Percentiles rank a stretch among this genome's conserved stretches.
Conservation (phyloP, 2,329 filamentous ascomycete genomes). For the Sporothrix variecibatus region DNA sequence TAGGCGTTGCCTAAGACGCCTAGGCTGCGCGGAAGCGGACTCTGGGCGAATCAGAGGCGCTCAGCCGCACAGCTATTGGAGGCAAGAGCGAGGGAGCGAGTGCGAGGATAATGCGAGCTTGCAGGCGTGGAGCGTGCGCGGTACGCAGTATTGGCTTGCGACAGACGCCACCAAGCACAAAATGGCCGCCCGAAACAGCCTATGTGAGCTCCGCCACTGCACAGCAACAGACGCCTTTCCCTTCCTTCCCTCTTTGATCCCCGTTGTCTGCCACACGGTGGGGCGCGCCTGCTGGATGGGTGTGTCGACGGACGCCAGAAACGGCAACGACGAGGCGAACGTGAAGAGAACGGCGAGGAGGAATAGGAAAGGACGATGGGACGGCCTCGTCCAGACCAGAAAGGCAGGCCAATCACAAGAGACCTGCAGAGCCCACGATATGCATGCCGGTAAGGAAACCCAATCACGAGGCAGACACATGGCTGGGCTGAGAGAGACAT, state of each 20-base stretch:
- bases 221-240: slow-evolving; percentile 10
- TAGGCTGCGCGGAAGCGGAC: neutral
- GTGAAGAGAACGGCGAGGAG: slow-evolving; percentile 12
- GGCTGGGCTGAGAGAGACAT: slow-evolving; percentile 12
- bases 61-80: neutral
- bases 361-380: slow-evolving; percentile 3
- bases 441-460: neutral
- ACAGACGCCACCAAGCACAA: slow-evolving; percentile 2
- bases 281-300: neutral
- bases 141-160: neutral
- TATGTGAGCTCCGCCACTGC: slow-evolving; percentile 22
- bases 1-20: neutral
- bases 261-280: neutral
- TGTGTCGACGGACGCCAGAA: slow-evolving; percentile 3
- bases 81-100: slow-evolving; percentile 2
- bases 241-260: neutral
- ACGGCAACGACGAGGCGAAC: slow-evolving; percentile 13
- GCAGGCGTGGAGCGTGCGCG: neutral
- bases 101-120: neutral
- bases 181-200: neutral
- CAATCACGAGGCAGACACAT: slow-evolving; percentile 9
- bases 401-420: slow-evolving; percentile 16
- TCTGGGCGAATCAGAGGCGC: slow-evolving; percentile 12
- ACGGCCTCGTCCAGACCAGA: neutral
- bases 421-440: neutral